phyloP scores from a whole-genome alignment of 495 filamentous ascomycete species.

The Rhypophila decipiens region DNA sequence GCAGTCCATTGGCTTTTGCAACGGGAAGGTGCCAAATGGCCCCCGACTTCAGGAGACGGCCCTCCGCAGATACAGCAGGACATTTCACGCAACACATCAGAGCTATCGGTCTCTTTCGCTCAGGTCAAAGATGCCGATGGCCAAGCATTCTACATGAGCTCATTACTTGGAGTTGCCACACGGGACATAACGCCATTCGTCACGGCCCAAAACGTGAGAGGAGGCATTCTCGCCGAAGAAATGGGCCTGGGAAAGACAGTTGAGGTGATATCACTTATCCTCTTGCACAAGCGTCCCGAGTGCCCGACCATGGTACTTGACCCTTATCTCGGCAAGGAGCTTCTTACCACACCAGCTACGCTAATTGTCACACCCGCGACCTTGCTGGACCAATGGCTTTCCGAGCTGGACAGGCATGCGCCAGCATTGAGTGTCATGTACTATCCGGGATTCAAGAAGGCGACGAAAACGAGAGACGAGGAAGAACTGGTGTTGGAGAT shows the following conservation, averaged over 20 bases:
- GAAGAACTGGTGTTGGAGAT: slow-evolving; percentile 44
- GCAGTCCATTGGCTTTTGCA: slow-evolving; percentile 40
- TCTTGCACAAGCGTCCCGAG: slow-evolving; percentile 45
- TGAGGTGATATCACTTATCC: slow-evolving; percentile 75
- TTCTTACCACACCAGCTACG: slow-evolving; percentile 56
- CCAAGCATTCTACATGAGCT: slow-evolving; percentile 42
- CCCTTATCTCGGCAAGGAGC: slow-evolving; percentile 22
- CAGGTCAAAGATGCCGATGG: slow-evolving; percentile 26
- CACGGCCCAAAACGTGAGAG: slow-evolving; percentile 42
- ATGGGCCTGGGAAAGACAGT: slow-evolving; percentile 97
- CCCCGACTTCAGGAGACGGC: background rate
- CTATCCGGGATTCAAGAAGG: slow-evolving; percentile 42
- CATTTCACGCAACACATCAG: background rate
- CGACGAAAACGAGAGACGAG: slow-evolving; percentile 18
- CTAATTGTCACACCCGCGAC: slow-evolving; percentile 81
- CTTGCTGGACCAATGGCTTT: slow-evolving; percentile 81
- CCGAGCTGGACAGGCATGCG: slow-evolving; percentile 64
- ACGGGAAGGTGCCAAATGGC: slow-evolving; percentile 37
- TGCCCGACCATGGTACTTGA: slow-evolving; percentile 13
- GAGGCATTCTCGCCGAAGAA: slow-evolving; percentile 81
- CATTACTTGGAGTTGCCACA: slow-evolving; percentile 56
- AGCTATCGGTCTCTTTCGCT: slow-evolving; percentile 11
- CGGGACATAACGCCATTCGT: slow-evolving; percentile 44
- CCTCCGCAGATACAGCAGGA: slow-evolving; percentile 12
- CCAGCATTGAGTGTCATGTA: slow-evolving; percentile 31